phyloP scores from a whole-genome alignment of 805 yeast genomes.

The Starmerella vitae region DNA sequence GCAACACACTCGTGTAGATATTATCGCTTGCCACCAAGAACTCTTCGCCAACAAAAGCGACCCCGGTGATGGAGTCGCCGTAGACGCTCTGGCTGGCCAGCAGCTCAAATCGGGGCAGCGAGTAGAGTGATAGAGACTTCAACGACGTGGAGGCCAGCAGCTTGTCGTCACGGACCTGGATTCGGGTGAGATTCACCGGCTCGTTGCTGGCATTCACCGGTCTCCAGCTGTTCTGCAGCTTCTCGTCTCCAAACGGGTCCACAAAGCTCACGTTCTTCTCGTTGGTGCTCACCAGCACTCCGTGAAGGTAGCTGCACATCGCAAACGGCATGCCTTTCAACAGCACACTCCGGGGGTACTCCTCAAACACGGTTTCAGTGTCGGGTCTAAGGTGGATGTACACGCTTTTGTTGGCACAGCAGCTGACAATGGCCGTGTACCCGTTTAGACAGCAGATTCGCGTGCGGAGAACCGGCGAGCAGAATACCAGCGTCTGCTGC shows the following conservation, averaged over 20 bases:
- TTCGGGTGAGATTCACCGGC: slow-evolving; percentile 10
- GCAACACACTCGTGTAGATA: slow-evolving; percentile 4
- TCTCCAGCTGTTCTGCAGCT: slow-evolving; percentile 5
- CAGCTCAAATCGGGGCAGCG: slow-evolving; percentile 34
- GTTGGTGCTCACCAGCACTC: slow-evolving; percentile 13
- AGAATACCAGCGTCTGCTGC: slow-evolving; percentile 37
- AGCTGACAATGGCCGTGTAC: slow-evolving; percentile 26
- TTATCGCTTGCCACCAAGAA: slow-evolving; percentile 15
- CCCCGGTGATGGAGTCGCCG: slow-evolving; percentile 38
- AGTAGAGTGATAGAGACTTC: slow-evolving; percentile 42
- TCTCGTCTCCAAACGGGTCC: slow-evolving; percentile 13
- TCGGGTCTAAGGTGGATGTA: slow-evolving; percentile 34
- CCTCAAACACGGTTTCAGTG: slow-evolving; percentile 6
- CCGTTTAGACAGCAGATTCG: slow-evolving; percentile 24
- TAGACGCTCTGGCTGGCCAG: slow-evolving; percentile 48
- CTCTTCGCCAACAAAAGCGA: slow-evolving; percentile 22
- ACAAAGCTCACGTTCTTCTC: slow-evolving; percentile 16
- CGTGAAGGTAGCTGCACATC: slow-evolving; percentile 21
- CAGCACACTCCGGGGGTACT: slow-evolving; percentile 36
- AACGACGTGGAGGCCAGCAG: slow-evolving; percentile 34
- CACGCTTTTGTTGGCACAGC: slow-evolving; percentile 50
- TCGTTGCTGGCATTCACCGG: slow-evolving; percentile 16
- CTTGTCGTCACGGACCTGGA: slow-evolving; percentile 5
- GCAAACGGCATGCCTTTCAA: slow-evolving; percentile 40
- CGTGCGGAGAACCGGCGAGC: slow-evolving; percentile 16